Evolutionary conservation across 2,329 filamentous ascomycete species (phyloP), one percentile per base, ranked within the genome.

Genomic region (Leptographium galeiforme): DNA sequence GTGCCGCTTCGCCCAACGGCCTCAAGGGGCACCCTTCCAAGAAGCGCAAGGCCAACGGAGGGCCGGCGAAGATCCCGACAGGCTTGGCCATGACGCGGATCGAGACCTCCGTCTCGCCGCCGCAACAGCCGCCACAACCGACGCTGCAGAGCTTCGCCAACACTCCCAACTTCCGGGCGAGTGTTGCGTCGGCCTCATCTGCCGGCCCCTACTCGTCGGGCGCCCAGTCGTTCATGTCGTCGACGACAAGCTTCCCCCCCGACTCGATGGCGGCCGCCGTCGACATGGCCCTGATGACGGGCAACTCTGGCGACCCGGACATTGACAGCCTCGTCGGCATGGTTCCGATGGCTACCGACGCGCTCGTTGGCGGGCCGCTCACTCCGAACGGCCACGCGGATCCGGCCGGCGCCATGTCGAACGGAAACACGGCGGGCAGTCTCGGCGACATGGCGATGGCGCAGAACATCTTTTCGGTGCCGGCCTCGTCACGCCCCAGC

Each of bases 1-100:
- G 88, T 47, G 85, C 88, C 59, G 77, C 80, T 6, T 93, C 89
- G 1, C 87, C 88, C 1, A 77, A 69, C 49, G 79, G 75, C 14
- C 75, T 81, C 51, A 70, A 75, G 36, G 85, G 81, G 1, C 85
- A 85, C 2, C 74, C 75, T 38, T 77, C 80, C 45, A 95, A 94
- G 73, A 89, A 89, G 69, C 79, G 89, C 57, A 95, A 95, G 67
- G 82, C 84, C 7, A 89, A 84, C 64, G 76, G 41, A 0, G 55
- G 76, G 43, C 78, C 79, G 16, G 68, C 72, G 38, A 87, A 87
- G 65, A 71, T 94, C 14, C 86, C 88, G 0, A 81, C 78, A 18
- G 82, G 79, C 16, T 68, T 95, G 60, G 78, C 84, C 8, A 95
- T 95, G 89, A 95, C 89, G 2, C 81, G 81, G 53, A 72, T 93